A percentile compares a stretch with the other conserved stretches of the same genome.
Conservation (phyloP, 108 stramenopile genomes). For the Mediolabrus comicus region DNA sequence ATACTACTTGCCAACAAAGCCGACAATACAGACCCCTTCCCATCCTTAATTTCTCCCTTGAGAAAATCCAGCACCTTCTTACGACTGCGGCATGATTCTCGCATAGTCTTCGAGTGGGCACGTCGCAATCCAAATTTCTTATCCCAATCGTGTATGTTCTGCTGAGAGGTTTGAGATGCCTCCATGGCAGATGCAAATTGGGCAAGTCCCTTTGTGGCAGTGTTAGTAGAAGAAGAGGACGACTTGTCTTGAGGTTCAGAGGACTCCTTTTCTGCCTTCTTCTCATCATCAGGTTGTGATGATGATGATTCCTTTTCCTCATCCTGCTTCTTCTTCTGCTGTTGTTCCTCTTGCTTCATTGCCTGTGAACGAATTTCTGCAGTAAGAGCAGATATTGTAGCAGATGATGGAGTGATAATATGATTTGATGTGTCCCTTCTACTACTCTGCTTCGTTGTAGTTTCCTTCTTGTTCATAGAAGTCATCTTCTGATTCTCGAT, state of each 20-base stretch:
- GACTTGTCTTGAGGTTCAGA: not conserved
- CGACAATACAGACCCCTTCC: not conserved
- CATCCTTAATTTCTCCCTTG: constrained; percentile 8
- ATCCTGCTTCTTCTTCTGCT: not conserved
- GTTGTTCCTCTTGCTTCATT: not conserved
- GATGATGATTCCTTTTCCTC: too few relatives aligned
- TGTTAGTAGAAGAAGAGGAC: not conserved
- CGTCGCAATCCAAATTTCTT: constrained; percentile 74
- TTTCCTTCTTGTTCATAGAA: not conserved
- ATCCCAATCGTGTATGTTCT: constrained; percentile 84
- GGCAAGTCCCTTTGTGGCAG: not conserved
- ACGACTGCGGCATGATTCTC: constrained; percentile 59
- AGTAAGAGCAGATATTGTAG: not conserved
- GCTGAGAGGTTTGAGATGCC: constrained; percentile 60
- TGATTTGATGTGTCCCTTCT: not conserved
- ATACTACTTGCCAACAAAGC: not conserved
- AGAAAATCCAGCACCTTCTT: constrained; percentile 46
- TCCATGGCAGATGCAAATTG: constrained; percentile 52
- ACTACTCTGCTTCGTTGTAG: not conserved
- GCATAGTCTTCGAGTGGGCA: constrained; percentile 79
- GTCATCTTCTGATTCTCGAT: not conserved
- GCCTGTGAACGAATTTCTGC: constrained; percentile 5
- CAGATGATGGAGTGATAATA: constrained; percentile 9
- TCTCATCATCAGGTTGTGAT: not conserved
- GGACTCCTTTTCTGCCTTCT: not conserved